A percentile compares a stretch with the other conserved stretches of the same genome.
Conservation (phyloP, 2,329 filamentous ascomycete genomes). For the Aspergillus brunneoviolaceus region DNA sequence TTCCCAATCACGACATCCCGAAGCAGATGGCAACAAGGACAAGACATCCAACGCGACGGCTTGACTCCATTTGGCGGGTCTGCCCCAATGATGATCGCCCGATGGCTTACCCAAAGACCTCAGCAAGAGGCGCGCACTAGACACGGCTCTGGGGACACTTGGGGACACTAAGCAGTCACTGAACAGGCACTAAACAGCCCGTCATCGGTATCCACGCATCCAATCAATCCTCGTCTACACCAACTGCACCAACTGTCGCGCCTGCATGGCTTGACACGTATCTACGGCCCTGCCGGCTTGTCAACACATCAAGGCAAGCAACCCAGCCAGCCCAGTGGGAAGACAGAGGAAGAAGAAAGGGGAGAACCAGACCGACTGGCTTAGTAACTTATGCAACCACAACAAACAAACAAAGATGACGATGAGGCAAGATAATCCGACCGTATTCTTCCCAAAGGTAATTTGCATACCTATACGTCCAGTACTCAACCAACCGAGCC, state of each 20-base stretch:
- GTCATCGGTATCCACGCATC: slow-evolving; percentile 1
- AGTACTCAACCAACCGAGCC: too few relatives aligned
- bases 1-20: slow-evolving; percentile 10
- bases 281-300: not conserved
- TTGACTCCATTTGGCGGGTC: not conserved
- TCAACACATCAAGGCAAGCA: slow-evolving; percentile 5
- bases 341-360: not conserved
- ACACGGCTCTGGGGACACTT: not conserved
- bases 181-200: not conserved
- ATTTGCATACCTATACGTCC: too few relatives aligned
- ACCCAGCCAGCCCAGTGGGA: not conserved
- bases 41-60: slow-evolving; percentile 4
- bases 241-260: not conserved
- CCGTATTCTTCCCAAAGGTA: not conserved
- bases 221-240: not conserved
- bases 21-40: slow-evolving; percentile 5
- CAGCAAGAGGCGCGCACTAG: not conserved
- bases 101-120: slow-evolving; percentile 6
- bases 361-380: not conserved
- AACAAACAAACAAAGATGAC: not conserved
- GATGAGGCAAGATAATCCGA: not conserved
- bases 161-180: not conserved
- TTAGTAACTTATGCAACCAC: not conserved
- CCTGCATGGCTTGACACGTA: slow-evolving; percentile 2
- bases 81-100: slow-evolving; percentile 2